phyloP scores from a whole-genome alignment of 768 basidiomycete genomes.

The Tricholomella constricta region DNA sequence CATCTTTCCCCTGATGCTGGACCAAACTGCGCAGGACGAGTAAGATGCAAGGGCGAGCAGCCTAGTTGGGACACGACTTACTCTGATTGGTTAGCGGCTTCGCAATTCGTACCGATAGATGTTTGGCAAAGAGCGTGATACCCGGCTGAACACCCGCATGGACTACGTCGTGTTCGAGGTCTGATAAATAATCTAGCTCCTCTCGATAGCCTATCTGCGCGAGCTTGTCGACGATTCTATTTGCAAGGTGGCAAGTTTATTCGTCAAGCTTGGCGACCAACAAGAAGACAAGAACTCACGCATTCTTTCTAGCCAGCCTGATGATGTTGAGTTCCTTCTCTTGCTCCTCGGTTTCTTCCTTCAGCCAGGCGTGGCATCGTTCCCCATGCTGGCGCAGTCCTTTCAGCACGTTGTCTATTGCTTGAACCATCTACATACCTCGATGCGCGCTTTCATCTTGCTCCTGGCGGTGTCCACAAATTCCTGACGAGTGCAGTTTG shows the following conservation, averaged over 20 bases:
- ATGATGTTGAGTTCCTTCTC: conserved; percentile 14
- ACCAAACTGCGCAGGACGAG: conserved; percentile 23
- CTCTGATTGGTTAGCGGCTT: conserved; percentile 21
- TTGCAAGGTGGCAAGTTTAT: too few relatives aligned
- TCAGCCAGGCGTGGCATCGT: conserved; percentile 9
- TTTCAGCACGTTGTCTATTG: too few relatives aligned
- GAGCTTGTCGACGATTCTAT: conserved; percentile 16
- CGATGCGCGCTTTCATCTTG: conserved; percentile 8
- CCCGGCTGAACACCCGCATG: neutral
- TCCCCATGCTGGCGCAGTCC: conserved; percentile 7
- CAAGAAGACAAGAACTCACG: conserved; percentile 12
- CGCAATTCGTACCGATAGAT: conserved; percentile 16
- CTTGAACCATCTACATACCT: conserved; percentile 12
- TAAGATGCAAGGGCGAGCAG: neutral
- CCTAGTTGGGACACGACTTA: conserved; percentile 7
- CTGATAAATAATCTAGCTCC: conserved; percentile 13
- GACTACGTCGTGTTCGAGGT: conserved; percentile 5
- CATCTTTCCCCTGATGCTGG: conserved; percentile 28
- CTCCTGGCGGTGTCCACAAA: neutral
- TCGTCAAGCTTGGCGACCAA: too few relatives aligned
- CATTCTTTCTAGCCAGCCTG: conserved; percentile 9
- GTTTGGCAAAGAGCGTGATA: conserved; percentile 13
- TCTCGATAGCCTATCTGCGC: conserved; percentile 13
- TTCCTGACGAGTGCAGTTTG: conserved; percentile 15
- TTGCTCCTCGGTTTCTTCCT: conserved; percentile 2